Conservation (phyloP, 495 filamentous ascomycete species). For the Hypoxylon fuscum region DNA sequence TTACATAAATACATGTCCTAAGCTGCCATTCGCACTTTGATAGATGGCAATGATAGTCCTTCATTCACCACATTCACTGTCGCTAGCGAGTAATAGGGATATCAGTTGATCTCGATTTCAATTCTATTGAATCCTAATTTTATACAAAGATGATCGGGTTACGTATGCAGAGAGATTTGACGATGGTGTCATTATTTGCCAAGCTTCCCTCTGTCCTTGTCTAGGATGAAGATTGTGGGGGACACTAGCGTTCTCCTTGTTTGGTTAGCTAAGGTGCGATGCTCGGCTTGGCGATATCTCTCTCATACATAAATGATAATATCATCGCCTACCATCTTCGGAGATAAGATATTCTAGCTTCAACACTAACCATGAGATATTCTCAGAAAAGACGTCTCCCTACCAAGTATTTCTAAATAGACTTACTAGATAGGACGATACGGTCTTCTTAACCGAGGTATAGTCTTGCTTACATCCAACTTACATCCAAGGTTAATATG, state of each 20-base stretch:
- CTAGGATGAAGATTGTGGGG: constrained; percentile 32
- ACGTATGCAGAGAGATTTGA: not conserved
- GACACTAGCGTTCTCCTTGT: constrained; percentile 22
- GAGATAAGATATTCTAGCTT: not conserved
- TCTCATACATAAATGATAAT: not conserved
- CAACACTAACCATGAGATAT: not conserved
- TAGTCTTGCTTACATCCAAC: too few species aligned
- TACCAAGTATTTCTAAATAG: constrained; percentile 1
- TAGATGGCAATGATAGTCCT: not conserved
- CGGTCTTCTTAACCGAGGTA: constrained; percentile 30
- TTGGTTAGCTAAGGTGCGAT: constrained; percentile 19
- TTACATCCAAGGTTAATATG: too few species aligned
- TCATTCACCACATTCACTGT: not conserved
- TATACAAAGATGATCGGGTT: not conserved
- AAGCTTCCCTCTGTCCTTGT: constrained; percentile 38
- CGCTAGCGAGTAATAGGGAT: constrained; percentile 8
- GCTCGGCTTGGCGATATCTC: constrained; percentile 21
- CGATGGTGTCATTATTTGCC: constrained; percentile 24
- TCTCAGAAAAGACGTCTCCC: constrained; percentile 4
- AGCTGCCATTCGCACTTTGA: not conserved
- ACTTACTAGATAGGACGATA: not conserved
- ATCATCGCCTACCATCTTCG: not conserved
- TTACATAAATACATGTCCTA: constrained; percentile 22
- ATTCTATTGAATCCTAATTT: not conserved
- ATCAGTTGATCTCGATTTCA: not conserved